Evolutionary conservation across 2,329 filamentous ascomycete genomes (phyloP), one percentile per base, ranked within the genome.

Genomic region (Penicillium decumbens): DNA sequence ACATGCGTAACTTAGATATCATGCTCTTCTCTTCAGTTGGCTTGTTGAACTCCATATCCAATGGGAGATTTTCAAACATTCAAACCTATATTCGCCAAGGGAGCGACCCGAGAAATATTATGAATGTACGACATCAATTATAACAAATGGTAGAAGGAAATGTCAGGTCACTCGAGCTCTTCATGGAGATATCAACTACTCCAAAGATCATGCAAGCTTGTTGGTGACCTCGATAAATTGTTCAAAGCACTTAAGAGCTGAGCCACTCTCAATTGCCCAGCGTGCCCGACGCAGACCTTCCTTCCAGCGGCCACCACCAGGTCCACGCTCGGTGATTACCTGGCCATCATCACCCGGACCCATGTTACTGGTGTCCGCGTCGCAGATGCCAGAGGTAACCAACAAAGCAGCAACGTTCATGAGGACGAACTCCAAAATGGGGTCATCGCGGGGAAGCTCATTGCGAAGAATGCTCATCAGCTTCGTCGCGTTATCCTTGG

Each of bases 341-440:
- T 84, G 78, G 0, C 89, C 88, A 62, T 92, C 87, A 61, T 95
- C 89, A 1, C 85, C 88, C 41, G 78, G 74, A 0, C 88, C 89
- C 87, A 95, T 89, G 64, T 82, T 74, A 65, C 88, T 95, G 27
- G 77, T 79, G 50, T 95, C 87, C 0, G 86, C 82, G 57, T 97
- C 92, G 65, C 90, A 95, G 29, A 95, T 77, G 3, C 93, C 93
- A 2, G 89, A 86, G 3, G 87, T 80, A 0, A 95, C 92, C 45
- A 98, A 80, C 44, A 98, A 74, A 1, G 90, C 89, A 0, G 92
- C 91, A 1, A 92, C 88, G 65, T 98, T 98, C 72, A 97, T 87
- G 44, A 97, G 78, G 18, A 98, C 89, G 65, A 98, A 98, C 65
- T 95, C 86, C 54, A 96, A 72, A 45, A 98, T 88, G 0, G 93